Base-by-base conservation (phyloP, 2,329 filamentous ascomycete species). In the Metarhizium robertsii region DNA sequence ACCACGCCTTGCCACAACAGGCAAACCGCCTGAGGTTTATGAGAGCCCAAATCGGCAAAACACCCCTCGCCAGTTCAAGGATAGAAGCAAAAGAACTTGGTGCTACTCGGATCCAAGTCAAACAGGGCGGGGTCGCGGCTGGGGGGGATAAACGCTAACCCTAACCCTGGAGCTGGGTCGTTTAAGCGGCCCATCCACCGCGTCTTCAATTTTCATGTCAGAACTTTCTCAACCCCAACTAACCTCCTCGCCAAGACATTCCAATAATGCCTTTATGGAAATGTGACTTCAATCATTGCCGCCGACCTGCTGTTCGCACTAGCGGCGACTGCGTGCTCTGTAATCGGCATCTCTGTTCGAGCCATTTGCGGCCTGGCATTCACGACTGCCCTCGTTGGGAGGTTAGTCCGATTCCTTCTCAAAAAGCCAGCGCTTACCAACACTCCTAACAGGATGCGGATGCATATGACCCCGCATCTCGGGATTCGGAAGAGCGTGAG, bases 241-340 rank as follows among this genome's bases (percentile, higher is more conserved):
- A 3, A 25, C 20, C 40, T 43, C 14, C 2, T 6, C 43, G 18
- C 18, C 7, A 4, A 3, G 43, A 25, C 43, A 2, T 18, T 8
- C 7, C 13, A 6, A 46, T 14, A 55, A 68, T 68, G 64, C 63
- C 65, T 55, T 60, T 72, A 58, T 72, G 68, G 69, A 45, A 5
- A 3, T 73, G 69, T 60, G 67, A 70, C 60, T 61, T 66, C 55
- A 56, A 64, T 29, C 50, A 53, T 53, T 73, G 70, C 57, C 36
- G 58, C 45, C 67, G 62, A 42, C 53, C 69, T 20, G 65, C 67
- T 54, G 68, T 73, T 51, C 71, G 71, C 46, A 67, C 46, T 50
- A 55, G 65, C 34, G 71, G 71, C 14, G 66, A 70, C 50, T 75
- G 71, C 38, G 54, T 70, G 10, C 63, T 75, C n/a, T 75, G 72